Evolutionary conservation across 2,329 filamentous ascomycete species (phyloP).

Genomic region (Aspergillus fructus): DNA sequence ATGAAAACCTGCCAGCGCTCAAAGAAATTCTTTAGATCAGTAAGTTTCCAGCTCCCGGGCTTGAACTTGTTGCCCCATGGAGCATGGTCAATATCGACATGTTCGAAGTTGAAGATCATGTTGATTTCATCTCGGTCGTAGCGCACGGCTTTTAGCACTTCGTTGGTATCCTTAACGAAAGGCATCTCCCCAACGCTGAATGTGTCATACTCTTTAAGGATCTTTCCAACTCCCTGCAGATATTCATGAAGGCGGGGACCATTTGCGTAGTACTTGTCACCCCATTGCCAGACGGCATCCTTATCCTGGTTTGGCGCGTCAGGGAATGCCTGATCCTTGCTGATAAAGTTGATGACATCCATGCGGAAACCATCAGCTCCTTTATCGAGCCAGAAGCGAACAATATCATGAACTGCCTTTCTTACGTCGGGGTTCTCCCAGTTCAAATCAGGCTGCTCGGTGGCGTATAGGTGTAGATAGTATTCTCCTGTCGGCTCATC

Average conservation of each 20-base stretch:
- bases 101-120: constrained; percentile 74
- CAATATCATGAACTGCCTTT: constrained; percentile 68
- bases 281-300: constrained; percentile 32
- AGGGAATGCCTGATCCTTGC: constrained; percentile 59
- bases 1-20: constrained; percentile 61
- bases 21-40: constrained; percentile 54
- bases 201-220: constrained; percentile 57
- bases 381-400: constrained; percentile 76
- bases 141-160: constrained; percentile 55
- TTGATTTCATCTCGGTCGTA: constrained; percentile 60
- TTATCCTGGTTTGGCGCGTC: constrained; percentile 37
- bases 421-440: constrained; percentile 72
- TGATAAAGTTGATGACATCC: constrained; percentile 73
- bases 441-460: constrained; percentile 80
- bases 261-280: constrained; percentile 51
- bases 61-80: constrained; percentile 50
- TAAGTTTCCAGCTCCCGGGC: constrained; percentile 48
- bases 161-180: constrained; percentile 46
- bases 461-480: constrained; percentile 73
- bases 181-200: constrained; percentile 65
- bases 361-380: constrained; percentile 74
- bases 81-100: constrained; percentile 61
- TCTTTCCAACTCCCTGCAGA: constrained; percentile 53
- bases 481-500: constrained; percentile 72
- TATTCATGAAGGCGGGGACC: constrained; percentile 60